Evolutionary conservation across 495 filamentous ascomycete genomes (phyloP).

Genomic region (Penicillium crystallinum): DNA sequence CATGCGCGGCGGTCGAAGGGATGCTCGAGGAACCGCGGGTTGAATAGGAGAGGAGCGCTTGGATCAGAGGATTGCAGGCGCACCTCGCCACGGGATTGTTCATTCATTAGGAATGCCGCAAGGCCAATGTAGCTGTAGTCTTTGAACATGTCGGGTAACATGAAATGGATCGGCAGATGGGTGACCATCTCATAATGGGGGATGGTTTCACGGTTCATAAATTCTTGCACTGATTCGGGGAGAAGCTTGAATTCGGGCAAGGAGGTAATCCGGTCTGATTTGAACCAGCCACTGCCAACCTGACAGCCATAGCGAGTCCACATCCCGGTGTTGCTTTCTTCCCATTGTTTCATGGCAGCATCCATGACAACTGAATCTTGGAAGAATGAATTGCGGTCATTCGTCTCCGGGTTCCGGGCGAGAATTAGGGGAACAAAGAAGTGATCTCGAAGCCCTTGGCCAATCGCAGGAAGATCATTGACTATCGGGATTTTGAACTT

Average conservation of each 20-base stretch:
- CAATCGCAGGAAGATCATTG: conserved; percentile 45
- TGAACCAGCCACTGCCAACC: conserved; percentile 49
- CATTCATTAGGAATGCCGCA: conserved; percentile 33
- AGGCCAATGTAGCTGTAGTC: conserved; percentile 31
- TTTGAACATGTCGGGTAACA: conserved; percentile 19
- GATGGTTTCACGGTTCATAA: conserved; percentile 39
- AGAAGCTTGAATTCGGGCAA: conserved; percentile 44
- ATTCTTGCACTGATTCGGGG: conserved; percentile 30
- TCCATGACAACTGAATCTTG: conserved; percentile 30
- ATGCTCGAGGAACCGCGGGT: conserved; percentile 52
- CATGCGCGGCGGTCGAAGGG: conserved; percentile 53
- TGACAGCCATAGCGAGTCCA: conserved; percentile 39
- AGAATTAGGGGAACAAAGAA: conserved; percentile 22
- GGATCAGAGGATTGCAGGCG: conserved; percentile 52
- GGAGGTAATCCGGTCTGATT: conserved; percentile 34
- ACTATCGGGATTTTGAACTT: conserved; percentile 49
- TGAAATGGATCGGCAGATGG: conserved; percentile 25
- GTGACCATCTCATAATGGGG: conserved; percentile 44
- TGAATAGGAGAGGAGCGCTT: conserved; percentile 47
- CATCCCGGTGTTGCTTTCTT: conserved; percentile 39
- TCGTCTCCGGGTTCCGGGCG: conserved; percentile 24
- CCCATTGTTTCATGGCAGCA: conserved; percentile 44
- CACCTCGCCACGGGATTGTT: conserved; percentile 45
- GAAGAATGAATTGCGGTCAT: conserved; percentile 30
- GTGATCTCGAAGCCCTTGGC: conserved; percentile 57